Base-by-base conservation (phyloP, 1,284 basidiomycete species). In the Wallemia ichthyophaga region DNA sequence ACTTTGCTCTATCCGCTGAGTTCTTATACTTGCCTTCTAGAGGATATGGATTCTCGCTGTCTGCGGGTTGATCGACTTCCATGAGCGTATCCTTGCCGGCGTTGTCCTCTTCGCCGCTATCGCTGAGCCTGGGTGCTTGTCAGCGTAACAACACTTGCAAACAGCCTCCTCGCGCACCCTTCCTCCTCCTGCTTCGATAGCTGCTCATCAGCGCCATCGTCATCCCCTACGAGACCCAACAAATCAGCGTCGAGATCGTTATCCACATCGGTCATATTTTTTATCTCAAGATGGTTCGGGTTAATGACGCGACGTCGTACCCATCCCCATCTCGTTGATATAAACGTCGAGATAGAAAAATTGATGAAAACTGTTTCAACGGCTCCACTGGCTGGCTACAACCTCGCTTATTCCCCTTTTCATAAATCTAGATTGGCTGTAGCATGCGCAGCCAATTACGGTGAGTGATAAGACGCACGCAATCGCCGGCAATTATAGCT, bases 391-490 rank as follows among this genome's bases (percentile, higher is more conserved):
- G 82, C 91, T 0, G 89, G 92, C 68, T 92, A 94, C 68, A 72
- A 78, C 1, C 65, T 94, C 37, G 79, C 83, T 7, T 96, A 86
- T 82, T 92, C 87, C 0, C 92, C 92, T 2, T 96, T 94, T 69
- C 85, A 85, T 69, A 81, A 78, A 15, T 74, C 76, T 19, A 76
- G 80, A 25, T 70, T 95, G 26, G 92, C 91, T 0, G 73, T 94
- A 21, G 88, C 88, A 2, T 86, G 85, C 1, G 77, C 88, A 0
- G 86, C 91, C 31, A 96, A 96, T 71, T 96, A 87, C 69, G 91
- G 37, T 48, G n/a, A 17, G 37, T 13, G n/a, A 48, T 17, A 17
- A 11, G n/a, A n/a, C n/a, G n/a, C n/a, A n/a, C 28, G 17, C 17
- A 7, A 31, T 17, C 28, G 28, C 28, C 17, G 28, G 28, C 28